Base-by-base conservation (phyloP, 805 yeast genomes). In the Sungouiozyma ichnusensis region DNA sequence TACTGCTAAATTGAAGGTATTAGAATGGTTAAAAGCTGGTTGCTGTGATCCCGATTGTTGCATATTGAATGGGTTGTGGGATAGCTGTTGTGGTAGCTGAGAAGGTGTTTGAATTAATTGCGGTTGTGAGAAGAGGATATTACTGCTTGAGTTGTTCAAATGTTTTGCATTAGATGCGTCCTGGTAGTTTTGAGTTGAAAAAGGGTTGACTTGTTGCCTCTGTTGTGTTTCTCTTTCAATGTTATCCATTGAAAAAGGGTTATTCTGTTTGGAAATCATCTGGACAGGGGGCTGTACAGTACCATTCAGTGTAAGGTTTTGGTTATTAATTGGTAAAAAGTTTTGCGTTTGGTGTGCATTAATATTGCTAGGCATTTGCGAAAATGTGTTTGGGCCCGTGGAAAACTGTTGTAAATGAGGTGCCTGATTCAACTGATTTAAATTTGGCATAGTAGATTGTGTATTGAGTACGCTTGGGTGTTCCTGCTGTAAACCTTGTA, bases 221-320 rank as follows among this genome's bases (percentile, higher is more conserved):
- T 19, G 11, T 20, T 33, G 15, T n/a, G 17, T 18, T 33, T 39
- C 33, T 24, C 37, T 18, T 14, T 32, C 50, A 8, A 58, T 48
- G 38, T 57, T 57, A 4, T 53, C 60, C 40, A 57, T 38, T 2
- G 65, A 50, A 48, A 67, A 66, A 32, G 71, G 71, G 46, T 67
- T 62, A 15, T 51, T 53, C 9, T 7, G 9, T 24, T 24, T 24
- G 11, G 63, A 53, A 4, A 60, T 62, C 5, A 62, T 60, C 15
- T 50, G 45, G 35, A 49, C 50, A 24, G 51, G 53, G 16, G 35
- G 27, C 11, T 24, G 29, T 6, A 24, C 29, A 24, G 24, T 35
- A 36, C 33, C 33, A 34, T 33, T 33, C 18, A 42, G 29, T 27
- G 47, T n/a, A 11, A 47, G 34, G 33, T 37, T 36, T 36, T 53